Conservation (phyloP, 2,329 filamentous ascomycete genomes). For the Raffaelea arxii region DNA sequence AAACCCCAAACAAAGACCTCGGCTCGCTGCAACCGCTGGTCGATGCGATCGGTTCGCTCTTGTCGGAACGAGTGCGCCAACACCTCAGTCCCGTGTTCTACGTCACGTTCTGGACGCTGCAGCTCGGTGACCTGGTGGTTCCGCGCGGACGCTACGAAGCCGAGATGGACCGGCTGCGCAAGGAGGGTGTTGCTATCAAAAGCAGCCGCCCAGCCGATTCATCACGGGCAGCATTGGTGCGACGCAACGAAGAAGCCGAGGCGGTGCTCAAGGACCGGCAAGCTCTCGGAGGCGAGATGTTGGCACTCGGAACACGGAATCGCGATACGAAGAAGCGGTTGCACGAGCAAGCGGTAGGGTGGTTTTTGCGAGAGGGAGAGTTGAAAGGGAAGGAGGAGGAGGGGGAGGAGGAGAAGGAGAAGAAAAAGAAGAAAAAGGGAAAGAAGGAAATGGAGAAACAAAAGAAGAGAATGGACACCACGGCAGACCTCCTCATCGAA, state of each 20-base stretch:
- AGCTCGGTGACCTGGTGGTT: constrained; percentile 70
- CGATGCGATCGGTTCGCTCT: constrained; percentile 50
- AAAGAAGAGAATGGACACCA: too few relatives aligned
- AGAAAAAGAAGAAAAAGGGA: too few relatives aligned
- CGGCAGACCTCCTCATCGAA: constrained; percentile 74
- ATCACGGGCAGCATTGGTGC: constrained; percentile 53
- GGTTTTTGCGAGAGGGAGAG: constrained; percentile 60
- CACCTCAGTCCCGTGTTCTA: constrained; percentile 74
- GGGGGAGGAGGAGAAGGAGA: not conserved
- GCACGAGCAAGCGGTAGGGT: constrained; percentile 64
- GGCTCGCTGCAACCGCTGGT: constrained; percentile 57
- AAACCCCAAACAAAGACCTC: constrained; percentile 32
- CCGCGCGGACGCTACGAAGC: constrained; percentile 68
- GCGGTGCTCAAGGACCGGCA: constrained; percentile 59
- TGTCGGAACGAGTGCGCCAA: constrained; percentile 56
- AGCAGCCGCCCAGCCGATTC: constrained; percentile 61
- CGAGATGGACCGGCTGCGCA: constrained; percentile 60
- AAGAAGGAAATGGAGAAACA: too few relatives aligned
- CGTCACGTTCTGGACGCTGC: constrained; percentile 84
- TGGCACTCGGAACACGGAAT: constrained; percentile 57
- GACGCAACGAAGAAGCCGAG: constrained; percentile 62
- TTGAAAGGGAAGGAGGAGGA: constrained; percentile 24
- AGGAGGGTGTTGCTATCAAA: constrained; percentile 56
- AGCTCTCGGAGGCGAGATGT: constrained; percentile 63
- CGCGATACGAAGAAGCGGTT: constrained; percentile 59